These are phyloP conservation scores for Agarophyton chilense DNA, from an alignment of 23 red algal species.

Conservation along the genomic window DNA sequence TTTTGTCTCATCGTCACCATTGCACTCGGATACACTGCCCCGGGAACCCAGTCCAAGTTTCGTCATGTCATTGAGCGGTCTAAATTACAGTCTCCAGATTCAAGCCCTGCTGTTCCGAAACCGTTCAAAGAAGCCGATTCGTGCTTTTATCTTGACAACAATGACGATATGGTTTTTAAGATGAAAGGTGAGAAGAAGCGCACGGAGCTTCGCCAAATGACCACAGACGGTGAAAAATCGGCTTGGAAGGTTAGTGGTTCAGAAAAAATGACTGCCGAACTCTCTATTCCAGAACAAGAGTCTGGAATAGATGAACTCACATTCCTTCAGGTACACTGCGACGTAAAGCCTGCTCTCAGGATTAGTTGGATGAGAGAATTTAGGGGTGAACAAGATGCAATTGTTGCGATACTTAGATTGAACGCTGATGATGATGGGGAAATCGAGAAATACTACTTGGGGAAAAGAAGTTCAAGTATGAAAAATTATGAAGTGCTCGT, in stretches of 20 bases:
- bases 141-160: neutral
- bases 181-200: conserved; percentile 7
- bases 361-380: conserved; percentile 20
- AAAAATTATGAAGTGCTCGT: neutral
- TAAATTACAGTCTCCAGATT: conserved; percentile 11
- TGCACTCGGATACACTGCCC: conserved; percentile 2
- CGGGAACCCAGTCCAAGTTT: neutral
- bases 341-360: neutral
- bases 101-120: neutral
- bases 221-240: neutral
- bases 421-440: neutral
- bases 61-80: neutral
- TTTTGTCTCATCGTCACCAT: no score
- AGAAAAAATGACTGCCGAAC: neutral
- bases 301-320: conserved; percentile 6
- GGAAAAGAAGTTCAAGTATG: neutral
- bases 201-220: conserved; percentile 19
- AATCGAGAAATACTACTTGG: neutral
- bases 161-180: neutral
- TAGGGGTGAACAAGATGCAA: neutral
- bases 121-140: neutral
- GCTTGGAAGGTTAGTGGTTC: neutral
- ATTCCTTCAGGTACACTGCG: conserved; percentile 10
- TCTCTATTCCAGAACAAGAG: neutral
- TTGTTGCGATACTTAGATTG: neutral